phyloP scores from a whole-genome alignment of 345 rosid genomes.

The Capsella bursapastoris region DNA sequence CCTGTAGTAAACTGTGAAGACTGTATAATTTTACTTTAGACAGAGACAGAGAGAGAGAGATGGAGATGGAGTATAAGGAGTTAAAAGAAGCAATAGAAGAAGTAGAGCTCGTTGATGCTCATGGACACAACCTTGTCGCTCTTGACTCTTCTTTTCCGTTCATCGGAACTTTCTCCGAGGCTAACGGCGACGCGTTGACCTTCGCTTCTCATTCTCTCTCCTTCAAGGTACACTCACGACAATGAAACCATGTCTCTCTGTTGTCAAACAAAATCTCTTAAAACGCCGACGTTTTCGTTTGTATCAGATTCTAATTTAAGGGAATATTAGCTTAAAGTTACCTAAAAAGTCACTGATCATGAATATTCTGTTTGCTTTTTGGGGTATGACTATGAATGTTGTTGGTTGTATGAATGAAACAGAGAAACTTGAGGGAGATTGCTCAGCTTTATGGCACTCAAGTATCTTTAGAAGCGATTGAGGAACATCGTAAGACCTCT shows the following conservation, averaged over 20 bases:
- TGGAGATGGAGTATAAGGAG: constrained; percentile 59
- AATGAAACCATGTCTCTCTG: background rate
- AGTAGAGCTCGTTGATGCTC: constrained; percentile 70
- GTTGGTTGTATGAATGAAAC: background rate
- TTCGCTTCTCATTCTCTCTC: constrained; percentile 73
- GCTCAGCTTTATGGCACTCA: constrained; percentile 75
- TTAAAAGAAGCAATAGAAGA: constrained; percentile 63
- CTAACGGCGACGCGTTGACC: constrained; percentile 73
- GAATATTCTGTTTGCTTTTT: background rate
- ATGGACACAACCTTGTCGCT: constrained; percentile 80
- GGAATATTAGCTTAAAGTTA: background rate
- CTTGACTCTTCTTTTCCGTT: constrained; percentile 77
- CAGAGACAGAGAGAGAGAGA: background rate
- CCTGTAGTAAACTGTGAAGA: background rate
- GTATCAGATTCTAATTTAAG: background rate
- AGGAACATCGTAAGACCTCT: constrained; percentile 58
- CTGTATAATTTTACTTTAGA: background rate
- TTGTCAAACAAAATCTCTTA: background rate
- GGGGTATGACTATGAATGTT: background rate
- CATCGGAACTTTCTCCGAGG: constrained; percentile 71
- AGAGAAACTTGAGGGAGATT: constrained; percentile 85
- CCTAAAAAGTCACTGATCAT: background rate
- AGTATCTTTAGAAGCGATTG: constrained; percentile 63
- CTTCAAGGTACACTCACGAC: constrained; percentile 61
- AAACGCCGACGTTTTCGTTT: background rate